Evolutionary conservation across 2,329 filamentous ascomycete species (phyloP), one percentile per base, ranked within the genome.

Genomic region (Davidsoniella neocaledoniae): DNA sequence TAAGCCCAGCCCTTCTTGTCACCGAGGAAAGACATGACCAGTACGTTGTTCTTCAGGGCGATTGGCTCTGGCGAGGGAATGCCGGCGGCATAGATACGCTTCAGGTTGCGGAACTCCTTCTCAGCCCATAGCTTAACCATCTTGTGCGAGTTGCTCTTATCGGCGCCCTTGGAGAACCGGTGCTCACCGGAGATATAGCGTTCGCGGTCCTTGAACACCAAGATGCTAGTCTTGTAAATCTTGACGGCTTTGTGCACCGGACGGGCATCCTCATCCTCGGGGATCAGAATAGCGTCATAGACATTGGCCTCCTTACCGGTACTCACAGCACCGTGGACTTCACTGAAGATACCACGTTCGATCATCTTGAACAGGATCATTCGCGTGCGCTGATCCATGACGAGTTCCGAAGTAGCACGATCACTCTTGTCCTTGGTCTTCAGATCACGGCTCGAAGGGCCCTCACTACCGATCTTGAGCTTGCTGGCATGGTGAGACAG

Each of bases 41-140:
- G 73, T 4, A 98, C 90, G 60, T 98, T 88, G n/a, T 90, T 74
- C 60, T 90, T 87, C 46, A 98, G 77, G 58, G 82, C 81, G 53
- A 96, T 71, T 2, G 91, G 88, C 61, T 94, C 86, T 0, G 91
- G 91, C 57, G 84, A 94, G 5, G 87, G 83, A 49, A 98, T 94
- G 6, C 84, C 86, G 6, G 88, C 83, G 5, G 77, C 70, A 63
- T 93, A 71, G 54, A 98, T 81, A 50, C 91, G 76, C 57, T 86
- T 81, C 59, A 98, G 66, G 65, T 98, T 98, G 40, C 91, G 78
- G 69, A 93, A 94, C 67, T 98, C 91, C 67, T 98, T 98, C 67
- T 98, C 90, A 0, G 93, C 93, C 91, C 91, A 98, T 21, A 95
- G 72, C 65, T 94, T 94, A 57, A 98, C 90, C 90, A 96, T 96